Percentiles rank a stretch among this genome's conserved stretches.
Conservation (phyloP, 2,329 filamentous ascomycete genomes). For the Penicillium sp. region DNA sequence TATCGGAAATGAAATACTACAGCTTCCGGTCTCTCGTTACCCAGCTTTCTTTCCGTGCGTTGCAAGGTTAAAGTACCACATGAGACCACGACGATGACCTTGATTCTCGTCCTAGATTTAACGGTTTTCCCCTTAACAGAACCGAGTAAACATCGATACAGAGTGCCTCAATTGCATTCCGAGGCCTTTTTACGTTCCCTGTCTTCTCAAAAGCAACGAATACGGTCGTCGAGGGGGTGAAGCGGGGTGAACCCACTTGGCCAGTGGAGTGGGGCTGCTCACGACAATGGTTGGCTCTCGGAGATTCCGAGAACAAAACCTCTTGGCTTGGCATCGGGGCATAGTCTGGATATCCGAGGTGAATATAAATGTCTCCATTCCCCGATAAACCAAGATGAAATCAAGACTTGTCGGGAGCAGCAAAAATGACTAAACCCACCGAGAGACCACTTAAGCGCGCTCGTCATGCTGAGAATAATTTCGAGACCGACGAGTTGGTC, state of each 20-base stretch:
- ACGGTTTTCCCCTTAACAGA: too few species aligned
- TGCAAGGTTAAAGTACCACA: too few species aligned
- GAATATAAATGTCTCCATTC: background rate
- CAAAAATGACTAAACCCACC: background rate
- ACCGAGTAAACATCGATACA: too few species aligned
- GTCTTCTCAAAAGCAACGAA: too few species aligned
- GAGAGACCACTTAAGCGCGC: background rate
- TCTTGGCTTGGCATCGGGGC: background rate
- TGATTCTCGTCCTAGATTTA: too few species aligned
- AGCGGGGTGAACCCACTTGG: background rate
- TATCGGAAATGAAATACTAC: too few species aligned
- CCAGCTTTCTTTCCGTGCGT: too few species aligned
- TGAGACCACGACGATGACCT: too few species aligned
- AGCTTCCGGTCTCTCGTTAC: too few species aligned
- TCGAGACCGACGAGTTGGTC: background rate
- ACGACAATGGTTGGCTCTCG: background rate
- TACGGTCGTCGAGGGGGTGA: too few species aligned
- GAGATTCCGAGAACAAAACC: background rate
- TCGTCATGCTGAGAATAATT: background rate
- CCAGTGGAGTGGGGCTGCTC: background rate
- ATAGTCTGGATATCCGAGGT: background rate
- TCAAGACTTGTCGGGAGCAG: background rate
- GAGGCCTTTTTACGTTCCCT: too few species aligned
- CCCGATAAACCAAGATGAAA: background rate
- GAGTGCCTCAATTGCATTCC: too few species aligned